Evolutionary conservation across 345 rosid species (phyloP).

Genomic region (Arabis hirsuta): DNA sequence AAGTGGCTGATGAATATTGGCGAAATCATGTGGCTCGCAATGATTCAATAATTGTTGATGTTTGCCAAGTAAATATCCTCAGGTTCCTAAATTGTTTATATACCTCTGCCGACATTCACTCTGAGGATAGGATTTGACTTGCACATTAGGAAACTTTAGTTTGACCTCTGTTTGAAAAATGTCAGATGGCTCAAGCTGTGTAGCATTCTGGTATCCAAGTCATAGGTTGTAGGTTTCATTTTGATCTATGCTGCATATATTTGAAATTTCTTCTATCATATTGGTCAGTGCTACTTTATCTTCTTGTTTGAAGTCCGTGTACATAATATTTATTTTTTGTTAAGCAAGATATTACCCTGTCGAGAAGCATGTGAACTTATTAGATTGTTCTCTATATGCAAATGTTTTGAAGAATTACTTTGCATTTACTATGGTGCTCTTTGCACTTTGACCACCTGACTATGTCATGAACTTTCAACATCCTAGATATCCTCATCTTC

Average conservation of each 20-base stretch:
- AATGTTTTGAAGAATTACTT: not conserved
- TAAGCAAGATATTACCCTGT: constrained; percentile 12
- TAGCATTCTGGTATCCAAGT: constrained; percentile 22
- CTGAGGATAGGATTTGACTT: constrained; percentile 28
- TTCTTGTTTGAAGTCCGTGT: constrained; percentile 8
- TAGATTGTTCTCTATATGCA: constrained; percentile 3
- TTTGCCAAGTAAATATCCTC: constrained; percentile 78
- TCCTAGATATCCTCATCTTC: constrained; percentile 29
- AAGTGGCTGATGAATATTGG: constrained; percentile 98
- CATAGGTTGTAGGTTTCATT: constrained; percentile 25
- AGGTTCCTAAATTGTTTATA: constrained; percentile 40
- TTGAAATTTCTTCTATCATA: constrained; percentile 30
- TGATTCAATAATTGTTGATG: constrained; percentile 85
- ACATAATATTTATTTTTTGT: not conserved
- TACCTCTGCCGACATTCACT: constrained; percentile 22
- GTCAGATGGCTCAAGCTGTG: constrained; percentile 21
- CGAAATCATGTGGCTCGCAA: constrained; percentile 86
- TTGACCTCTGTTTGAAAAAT: constrained; percentile 17
- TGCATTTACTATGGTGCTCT: constrained; percentile 15
- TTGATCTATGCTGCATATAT: constrained; percentile 26
- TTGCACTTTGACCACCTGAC: constrained; percentile 25
- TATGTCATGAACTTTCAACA: constrained; percentile 16
- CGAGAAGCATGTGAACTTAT: not conserved
- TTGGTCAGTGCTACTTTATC: constrained; percentile 19
- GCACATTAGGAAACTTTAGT: constrained; percentile 32